phyloP scores from a whole-genome alignment of 306 rosid genomes.

The Prunus davidiana region DNA sequence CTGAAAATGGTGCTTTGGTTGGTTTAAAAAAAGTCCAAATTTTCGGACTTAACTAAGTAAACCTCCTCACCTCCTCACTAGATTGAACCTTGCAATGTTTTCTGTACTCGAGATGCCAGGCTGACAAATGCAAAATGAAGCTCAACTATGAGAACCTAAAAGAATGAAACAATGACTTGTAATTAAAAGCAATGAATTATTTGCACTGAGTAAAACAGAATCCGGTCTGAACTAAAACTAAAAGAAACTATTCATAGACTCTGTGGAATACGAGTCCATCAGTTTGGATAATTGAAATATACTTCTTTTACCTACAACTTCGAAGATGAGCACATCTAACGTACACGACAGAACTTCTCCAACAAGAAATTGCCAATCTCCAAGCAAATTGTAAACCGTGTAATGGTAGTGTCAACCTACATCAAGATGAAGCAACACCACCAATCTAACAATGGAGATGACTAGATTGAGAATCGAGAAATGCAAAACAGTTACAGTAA shows the following conservation, averaged over 20 bases:
- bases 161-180: background rate
- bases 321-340: conserved; percentile 32
- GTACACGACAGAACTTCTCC: conserved; percentile 48
- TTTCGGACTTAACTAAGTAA: no score
- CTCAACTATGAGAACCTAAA: conserved; percentile 8
- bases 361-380: conserved; percentile 48
- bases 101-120: conserved; percentile 45
- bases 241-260: background rate
- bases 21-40: no score
- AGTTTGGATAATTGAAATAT: conserved; percentile 13
- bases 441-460: background rate
- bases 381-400: conserved; percentile 44
- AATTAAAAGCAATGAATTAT: no score
- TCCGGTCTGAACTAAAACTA: no score
- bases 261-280: conserved; percentile 8
- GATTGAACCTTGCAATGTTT: conserved; percentile 60
- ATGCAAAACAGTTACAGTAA: no score
- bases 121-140: conserved; percentile 36
- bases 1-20: no score
- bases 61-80: no score
- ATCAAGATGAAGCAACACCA: conserved; percentile 2
- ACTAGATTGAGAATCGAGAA: background rate
- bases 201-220: no score
- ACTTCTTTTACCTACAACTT: conserved; percentile 43
- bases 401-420: conserved; percentile 59